Conservation (phyloP, 805 yeast species). For the Metahyphopichia silvanorum region DNA sequence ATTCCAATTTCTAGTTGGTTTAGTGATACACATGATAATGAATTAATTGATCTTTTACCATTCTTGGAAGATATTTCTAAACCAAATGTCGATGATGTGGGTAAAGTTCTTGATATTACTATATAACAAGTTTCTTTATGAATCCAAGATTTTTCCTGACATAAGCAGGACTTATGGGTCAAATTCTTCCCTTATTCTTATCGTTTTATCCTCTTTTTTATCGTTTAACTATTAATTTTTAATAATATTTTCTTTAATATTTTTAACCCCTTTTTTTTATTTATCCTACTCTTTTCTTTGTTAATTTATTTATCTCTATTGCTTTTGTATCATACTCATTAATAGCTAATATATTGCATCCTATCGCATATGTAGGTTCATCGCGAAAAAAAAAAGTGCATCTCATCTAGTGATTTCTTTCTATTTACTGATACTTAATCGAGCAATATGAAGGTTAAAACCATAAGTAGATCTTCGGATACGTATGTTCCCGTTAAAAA, state of each 20-base stretch:
- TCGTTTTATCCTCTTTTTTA: too few relatives aligned
- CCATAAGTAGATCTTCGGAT: conserved; percentile 87
- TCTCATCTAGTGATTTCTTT: too few relatives aligned
- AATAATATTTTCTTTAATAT: too few relatives aligned
- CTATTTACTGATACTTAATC: too few relatives aligned
- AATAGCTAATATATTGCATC: too few relatives aligned
- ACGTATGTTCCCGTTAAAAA: conserved; percentile 89
- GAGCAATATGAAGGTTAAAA: conserved; percentile 71
- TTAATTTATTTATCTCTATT: too few relatives aligned
- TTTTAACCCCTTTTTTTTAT: too few relatives aligned
- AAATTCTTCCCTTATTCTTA: not conserved
- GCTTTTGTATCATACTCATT: too few relatives aligned
- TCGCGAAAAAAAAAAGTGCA: too few relatives aligned
- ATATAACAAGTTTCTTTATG: conserved; percentile 17
- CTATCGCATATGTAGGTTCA: too few relatives aligned
- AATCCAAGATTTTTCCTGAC: not conserved
- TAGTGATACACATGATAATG: conserved; percentile 96
- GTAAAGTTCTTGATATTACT: conserved; percentile 78
- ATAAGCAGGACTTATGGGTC: not conserved
- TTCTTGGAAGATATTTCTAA: conserved; percentile 80
- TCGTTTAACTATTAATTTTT: too few relatives aligned
- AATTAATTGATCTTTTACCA: conserved; percentile 86
- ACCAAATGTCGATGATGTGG: conserved; percentile 75
- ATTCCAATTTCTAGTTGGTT: conserved; percentile 98
- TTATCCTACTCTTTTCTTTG: too few relatives aligned